Percentiles rank a stretch among this genome's conserved stretches.
These are phyloP conservation scores for Piper longum DNA, from an alignment of 164 flowering plant genomes.

Conservation along the genomic window DNA sequence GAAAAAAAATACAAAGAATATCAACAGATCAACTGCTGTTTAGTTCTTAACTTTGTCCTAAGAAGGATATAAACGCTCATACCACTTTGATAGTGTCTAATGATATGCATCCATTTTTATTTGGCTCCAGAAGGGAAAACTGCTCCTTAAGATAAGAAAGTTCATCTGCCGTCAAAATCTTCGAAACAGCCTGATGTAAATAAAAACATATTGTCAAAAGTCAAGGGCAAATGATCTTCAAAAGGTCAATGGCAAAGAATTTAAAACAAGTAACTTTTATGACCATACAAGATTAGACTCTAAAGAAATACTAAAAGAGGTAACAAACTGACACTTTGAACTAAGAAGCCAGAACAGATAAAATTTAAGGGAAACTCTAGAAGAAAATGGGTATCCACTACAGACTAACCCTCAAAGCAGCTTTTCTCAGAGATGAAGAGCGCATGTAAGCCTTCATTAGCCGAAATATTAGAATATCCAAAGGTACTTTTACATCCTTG, in stretches of 20 bases:
- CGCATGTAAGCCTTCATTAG: constrained; percentile 73
- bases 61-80: constrained; percentile 7
- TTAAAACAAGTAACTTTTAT: too few relatives aligned
- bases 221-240: not conserved
- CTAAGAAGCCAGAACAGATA: not conserved
- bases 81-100: constrained; percentile 59
- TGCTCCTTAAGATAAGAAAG: constrained; percentile 66
- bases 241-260: too few relatives aligned
- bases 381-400: not conserved
- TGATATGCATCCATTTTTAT: constrained; percentile 46
- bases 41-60: not conserved
- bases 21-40: not conserved
- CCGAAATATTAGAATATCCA: constrained; percentile 63
- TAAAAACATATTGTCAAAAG: constrained; percentile 3
- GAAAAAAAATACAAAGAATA: constrained; percentile 9
- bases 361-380: not conserved
- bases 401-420: constrained; percentile 83
- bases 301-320: too few relatives aligned
- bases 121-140: constrained; percentile 58
- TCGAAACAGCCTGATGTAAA: constrained; percentile 57
- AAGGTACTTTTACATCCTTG: constrained; percentile 43
- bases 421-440: constrained; percentile 83
- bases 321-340: too few relatives aligned
- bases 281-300: too few relatives aligned
- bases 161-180: constrained; percentile 67